Evolutionary conservation across 2,329 filamentous ascomycete genomes (phyloP).

Genomic region (Pestalotiopsis sp.): DNA sequence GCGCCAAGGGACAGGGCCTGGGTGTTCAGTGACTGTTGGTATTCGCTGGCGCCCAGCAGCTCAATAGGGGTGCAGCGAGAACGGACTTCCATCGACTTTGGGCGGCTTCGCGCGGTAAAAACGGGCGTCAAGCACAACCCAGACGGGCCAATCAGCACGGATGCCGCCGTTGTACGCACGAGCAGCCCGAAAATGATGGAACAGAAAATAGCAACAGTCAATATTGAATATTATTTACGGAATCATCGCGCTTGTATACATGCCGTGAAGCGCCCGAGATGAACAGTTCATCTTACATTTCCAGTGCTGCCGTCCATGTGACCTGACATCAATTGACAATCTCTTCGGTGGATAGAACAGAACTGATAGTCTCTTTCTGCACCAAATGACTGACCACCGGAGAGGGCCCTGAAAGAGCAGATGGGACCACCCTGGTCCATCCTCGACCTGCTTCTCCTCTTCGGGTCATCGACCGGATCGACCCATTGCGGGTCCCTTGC

Average conservation of each 20-base stretch:
- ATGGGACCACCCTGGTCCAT: not conserved
- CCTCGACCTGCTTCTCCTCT: not conserved
- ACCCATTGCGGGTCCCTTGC: not conserved
- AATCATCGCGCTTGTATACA: not conserved
- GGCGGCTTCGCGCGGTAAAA: not conserved
- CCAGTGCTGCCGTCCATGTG: not conserved
- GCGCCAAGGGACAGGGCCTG: not conserved
- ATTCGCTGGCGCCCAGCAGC: not conserved
- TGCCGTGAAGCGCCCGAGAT: not conserved
- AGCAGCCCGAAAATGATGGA: not conserved
- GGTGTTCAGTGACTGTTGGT: not conserved
- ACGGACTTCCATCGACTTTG: not conserved
- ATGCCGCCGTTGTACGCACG: not conserved
- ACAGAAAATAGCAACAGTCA: not conserved
- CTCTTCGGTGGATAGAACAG: not conserved
- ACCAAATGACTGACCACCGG: not conserved
- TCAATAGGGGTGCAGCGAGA: not conserved
- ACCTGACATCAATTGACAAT: not conserved
- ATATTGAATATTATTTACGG: not conserved
- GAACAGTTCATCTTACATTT: not conserved
- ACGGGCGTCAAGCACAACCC: not conserved
- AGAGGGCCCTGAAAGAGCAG: not conserved
- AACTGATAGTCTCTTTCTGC: not conserved
- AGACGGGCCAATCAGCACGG: not conserved
- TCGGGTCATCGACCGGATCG: slow-evolving; percentile 7